Evolutionary conservation across 2,329 filamentous ascomycete species (phyloP), one percentile per base, ranked within the genome.

Genomic region (Colletotrichum phormii): DNA sequence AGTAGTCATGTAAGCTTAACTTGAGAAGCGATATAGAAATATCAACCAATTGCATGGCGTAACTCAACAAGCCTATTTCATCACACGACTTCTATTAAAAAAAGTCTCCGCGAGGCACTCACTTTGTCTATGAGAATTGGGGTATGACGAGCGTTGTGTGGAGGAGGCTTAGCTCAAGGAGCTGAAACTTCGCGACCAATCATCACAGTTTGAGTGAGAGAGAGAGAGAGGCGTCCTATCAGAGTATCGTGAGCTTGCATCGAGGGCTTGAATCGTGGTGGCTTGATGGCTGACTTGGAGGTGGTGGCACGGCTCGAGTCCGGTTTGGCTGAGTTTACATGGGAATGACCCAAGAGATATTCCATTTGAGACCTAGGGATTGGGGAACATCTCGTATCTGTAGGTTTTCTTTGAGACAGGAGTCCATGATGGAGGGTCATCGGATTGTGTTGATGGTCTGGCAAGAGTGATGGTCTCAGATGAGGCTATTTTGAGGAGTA

Each of bases 101-200:
- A 33, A 26, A 26, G 35, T 35, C 49, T 64, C 62, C 54, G 13
- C 49, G 49, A 15, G 9, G 33, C n/a, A n/a, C n/a, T n/a, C n/a
- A n/a, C n/a, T n/a, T 12, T 57, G 35, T 22, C 8, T 9, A 8
- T 49, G 4, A 8, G 51, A 24, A 12, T 26, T 42, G 51, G 63
- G 63, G 53, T 46, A 29, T 33, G 57, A 58, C 63, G 49, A 64
- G 63, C 53, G 42, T 65, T 8, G 33, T 49, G 63, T 24, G 35
- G 63, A 37, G 70, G 66, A 64, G 70, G 66, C 70, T 70, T 33
- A 64, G 66, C 70, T 33, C 24, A 31, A 5, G 5, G 59, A 60
- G 60, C 59, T 72, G 65, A 49, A 59, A 59, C 53, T 15, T 49
- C 26, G 4, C 13, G 9, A 29, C 60, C 54, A 69, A 60, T 69